Evolutionary conservation across 1,139 yeast genomes (phyloP), one percentile per base, ranked within the genome.

Genomic region (Blastobotrys malaysiensis): DNA sequence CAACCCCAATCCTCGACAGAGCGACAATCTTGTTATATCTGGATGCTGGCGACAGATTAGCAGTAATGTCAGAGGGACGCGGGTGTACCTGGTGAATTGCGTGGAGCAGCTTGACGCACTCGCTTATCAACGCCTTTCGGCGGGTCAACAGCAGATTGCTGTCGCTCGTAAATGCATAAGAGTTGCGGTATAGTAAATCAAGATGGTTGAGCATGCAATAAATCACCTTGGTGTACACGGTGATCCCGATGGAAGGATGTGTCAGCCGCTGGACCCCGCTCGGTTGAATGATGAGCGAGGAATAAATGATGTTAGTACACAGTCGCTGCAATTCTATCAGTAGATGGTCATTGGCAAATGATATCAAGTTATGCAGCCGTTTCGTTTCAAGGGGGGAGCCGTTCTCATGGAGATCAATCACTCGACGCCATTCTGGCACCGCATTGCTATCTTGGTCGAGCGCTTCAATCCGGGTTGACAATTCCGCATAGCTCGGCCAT

Each of bases 21-120:
- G 77, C 76, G 7, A 83, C 81, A 55, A 79, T 73, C 51, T 81
- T 65, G 57, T 75, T 85, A 61, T 74, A 76, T 71, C 69, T 54
- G 27, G 57, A 53, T 18, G 55, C 51, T 9, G 59, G 57, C 9
- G 60, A 54, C 43, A 61, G 56, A 7, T 51, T 52, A 22, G 56
- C 49, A 39, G 61, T 49, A 14, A 57, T 47, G 22, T 51, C 39
- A 6, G 60, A 46, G 1, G 57, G 45, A 31, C 60, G 61, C 1
- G 61, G 57, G 9, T 46, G 48, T 14, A 63, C 54, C 6, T 24
- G 50, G 67, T 63, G 62, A 11, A 64, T 52, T 18, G 60, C 61
- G 53, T 63, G 63, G 13, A 62, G 47, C 11, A 63, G 56, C 18
- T 58, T 54, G 20, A 64, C 54, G 14, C 63, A 60, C 16, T 57